Base-by-base conservation (phyloP, 116 monocot genomes). In the Posidonia oceanica region DNA sequence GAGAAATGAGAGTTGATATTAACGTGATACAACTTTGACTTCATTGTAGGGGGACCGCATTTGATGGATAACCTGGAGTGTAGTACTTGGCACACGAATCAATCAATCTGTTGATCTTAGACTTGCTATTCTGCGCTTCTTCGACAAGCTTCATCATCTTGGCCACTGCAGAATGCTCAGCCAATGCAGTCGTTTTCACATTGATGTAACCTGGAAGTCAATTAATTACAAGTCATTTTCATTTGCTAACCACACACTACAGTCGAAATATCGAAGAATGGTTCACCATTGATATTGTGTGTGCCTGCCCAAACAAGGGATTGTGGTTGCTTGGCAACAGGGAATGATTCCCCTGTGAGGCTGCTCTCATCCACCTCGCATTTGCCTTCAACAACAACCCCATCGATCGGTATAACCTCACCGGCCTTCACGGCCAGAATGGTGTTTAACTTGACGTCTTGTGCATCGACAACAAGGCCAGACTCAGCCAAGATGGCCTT, bases 261-360 rank as follows among this genome's bases (percentile, higher is more conserved):
- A n/a, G 29, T 29, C 58, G 0, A 58, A 7, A 58, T 18, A 17
- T 58, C 3, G 29, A 29, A 29, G 29, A 29, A 29, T 29, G 29
- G 29, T 3, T 22, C 78, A 91, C 96, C 97, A 76, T 98, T 85
- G 7, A 98, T 79, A 75, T 92, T 98, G 56, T 84, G 75, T 13
- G 97, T 92, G 52, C 92, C 97, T 52, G 97, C 97, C 92, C 92
- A 98, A 55, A 97, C 97, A 5, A 74, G 77, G 16, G 92, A 87
- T 3, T 82, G 56, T 6, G 82, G 60, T 23, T 89, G 85, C 79
- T 98, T 98, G 38, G 81, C 54, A 10, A 98, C 90, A 59, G 97
- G 97, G 67, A 89, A 83, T 1, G 92, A 89, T 76, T 98, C 97
- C 23, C 97, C 97, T 0, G 97, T 92, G 14, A 98, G 79, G 75